Evolutionary conservation across 2,329 filamentous ascomycete genomes (phyloP), one percentile per base, ranked within the genome.

Genomic region (Rhinocladiella mackenziei): DNA sequence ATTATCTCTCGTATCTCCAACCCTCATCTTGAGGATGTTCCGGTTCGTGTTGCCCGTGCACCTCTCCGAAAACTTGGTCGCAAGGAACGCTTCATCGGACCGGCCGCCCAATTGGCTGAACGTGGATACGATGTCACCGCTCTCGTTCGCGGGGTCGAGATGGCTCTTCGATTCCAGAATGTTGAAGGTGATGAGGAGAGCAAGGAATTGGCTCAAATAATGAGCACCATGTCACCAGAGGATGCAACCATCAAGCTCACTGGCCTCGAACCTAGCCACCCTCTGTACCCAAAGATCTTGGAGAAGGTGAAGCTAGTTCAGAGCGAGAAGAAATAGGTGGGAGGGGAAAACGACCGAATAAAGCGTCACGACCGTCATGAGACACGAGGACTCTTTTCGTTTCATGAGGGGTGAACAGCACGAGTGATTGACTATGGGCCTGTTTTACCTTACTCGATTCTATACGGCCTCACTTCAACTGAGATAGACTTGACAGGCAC

Each of bases 41-140:
- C 96, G 25, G 88, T 94, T 73, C 89, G 92, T 66, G 92, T 98
- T 54, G 92, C 91, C 43, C 89, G 92, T 63, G 91, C 89, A 13
- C 92, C 92, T 13, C 74, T 98, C 49, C 85, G 92, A 65, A 98
- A 98, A 76, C 78, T 98, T 23, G 84, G 84, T 55, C 86, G 89
- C 67, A 92, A 94, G 72, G 92, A 98, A 73, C 89, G 92, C 32
- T 95, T 98, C 73, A 83, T 98, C 58, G 89, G 86, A 33, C 92
- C 92, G 4, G 91, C 92, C 33, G 80, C 86, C 7, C 85, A 94
- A 69, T 79, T 98, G 13, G 89, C 89, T 33, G 88, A 95, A 74
- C 75, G 77, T 48, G 88, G 80, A 47, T 75, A 87, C 68, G 77
- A 79, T 57, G 84, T 83, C 64, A 76, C 81, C 45, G 81, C 78